Conservation (phyloP, 345 rosid genomes). For the Acer negundo region DNA sequence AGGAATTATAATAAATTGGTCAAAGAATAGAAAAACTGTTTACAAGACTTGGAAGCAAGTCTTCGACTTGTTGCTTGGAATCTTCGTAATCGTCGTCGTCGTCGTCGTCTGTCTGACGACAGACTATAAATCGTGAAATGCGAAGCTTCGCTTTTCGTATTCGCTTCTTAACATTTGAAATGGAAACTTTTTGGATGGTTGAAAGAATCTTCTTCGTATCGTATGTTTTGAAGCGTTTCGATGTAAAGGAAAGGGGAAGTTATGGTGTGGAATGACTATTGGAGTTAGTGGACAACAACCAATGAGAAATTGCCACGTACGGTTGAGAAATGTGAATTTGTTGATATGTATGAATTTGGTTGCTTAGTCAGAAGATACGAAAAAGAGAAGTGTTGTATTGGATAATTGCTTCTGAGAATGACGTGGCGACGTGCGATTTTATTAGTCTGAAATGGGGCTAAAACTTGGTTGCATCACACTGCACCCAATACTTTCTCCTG, state of each 20-base stretch:
- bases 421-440: too few species aligned
- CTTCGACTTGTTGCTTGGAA: neutral
- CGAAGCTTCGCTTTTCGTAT: conserved; percentile 1
- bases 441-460: too few species aligned
- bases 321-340: neutral
- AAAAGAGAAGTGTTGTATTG: neutral
- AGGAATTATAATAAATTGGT: neutral
- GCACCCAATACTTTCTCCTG: too few species aligned
- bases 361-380: neutral
- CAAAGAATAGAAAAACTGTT: neutral
- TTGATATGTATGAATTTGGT: neutral
- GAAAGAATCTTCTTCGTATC: neutral
- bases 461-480: too few species aligned
- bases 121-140: neutral
- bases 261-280: neutral
- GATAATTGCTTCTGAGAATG: too few species aligned
- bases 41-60: neutral
- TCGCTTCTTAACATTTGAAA: neutral
- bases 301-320: neutral
- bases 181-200: neutral
- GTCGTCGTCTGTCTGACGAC: neutral
- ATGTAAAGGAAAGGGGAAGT: neutral
- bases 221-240: neutral
- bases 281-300: neutral
- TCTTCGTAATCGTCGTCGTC: neutral